phyloP scores from a whole-genome alignment of 805 yeast genomes.

The Brettanomyces custersianus region DNA sequence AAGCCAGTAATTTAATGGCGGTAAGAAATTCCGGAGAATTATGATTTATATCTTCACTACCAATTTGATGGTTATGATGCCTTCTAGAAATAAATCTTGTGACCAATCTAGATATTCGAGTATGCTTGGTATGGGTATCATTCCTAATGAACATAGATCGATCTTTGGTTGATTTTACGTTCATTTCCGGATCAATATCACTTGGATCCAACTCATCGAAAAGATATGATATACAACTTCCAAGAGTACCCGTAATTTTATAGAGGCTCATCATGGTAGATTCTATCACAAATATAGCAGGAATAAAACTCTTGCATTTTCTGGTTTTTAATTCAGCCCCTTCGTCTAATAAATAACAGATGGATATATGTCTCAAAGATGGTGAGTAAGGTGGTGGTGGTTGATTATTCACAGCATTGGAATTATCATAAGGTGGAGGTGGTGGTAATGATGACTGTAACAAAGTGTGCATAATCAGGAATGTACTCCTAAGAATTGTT shows the following conservation, averaged over 20 bases:
- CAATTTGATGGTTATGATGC: background rate
- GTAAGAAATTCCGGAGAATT: background rate
- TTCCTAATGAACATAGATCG: background rate
- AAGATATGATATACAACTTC: slow-evolving; percentile 11
- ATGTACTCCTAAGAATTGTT: too few relatives aligned
- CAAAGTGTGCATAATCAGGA: too few relatives aligned
- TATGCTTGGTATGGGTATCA: background rate
- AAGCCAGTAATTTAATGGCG: background rate
- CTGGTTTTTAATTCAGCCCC: background rate
- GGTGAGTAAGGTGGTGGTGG: slow-evolving; percentile 19
- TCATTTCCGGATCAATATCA: slow-evolving; percentile 20
- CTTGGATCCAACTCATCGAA: slow-evolving; percentile 16
- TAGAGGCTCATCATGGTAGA: slow-evolving; percentile 25
- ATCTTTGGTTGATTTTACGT: slow-evolving; percentile 13
- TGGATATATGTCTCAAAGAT: slow-evolving; percentile 17
- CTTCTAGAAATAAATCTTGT: background rate
- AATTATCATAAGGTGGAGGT: too few relatives aligned
- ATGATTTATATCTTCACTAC: background rate
- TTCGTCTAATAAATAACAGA: slow-evolving; percentile 15
- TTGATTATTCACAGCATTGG: too few relatives aligned
- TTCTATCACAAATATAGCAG: slow-evolving; percentile 23
- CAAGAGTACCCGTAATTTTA: slow-evolving; percentile 8
- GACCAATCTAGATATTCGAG: background rate
- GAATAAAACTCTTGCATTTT: slow-evolving; percentile 8
- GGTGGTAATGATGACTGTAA: too few relatives aligned